Evolutionary conservation across 1,139 yeast species (phyloP).

Genomic region (Geotrichum bryndzae): DNA sequence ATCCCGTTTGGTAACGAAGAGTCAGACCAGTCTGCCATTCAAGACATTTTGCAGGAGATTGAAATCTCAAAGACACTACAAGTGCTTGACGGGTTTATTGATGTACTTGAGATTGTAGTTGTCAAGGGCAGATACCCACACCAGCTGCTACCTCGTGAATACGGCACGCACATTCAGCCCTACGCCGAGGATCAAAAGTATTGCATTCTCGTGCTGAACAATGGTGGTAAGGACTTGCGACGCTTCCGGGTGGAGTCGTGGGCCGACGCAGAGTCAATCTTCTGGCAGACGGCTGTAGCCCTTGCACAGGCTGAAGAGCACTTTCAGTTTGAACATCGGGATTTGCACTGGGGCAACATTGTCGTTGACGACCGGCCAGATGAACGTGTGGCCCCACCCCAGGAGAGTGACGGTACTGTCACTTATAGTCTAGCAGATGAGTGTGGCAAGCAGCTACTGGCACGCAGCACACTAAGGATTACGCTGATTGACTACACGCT

Average conservation of each 20-base stretch:
- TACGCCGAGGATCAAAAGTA: slow-evolving; percentile 37
- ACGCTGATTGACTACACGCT: slow-evolving; percentile 54
- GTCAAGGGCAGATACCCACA: slow-evolving; percentile 45
- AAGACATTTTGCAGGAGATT: slow-evolving; percentile 45
- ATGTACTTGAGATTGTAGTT: slow-evolving; percentile 40
- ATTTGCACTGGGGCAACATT: slow-evolving; percentile 58
- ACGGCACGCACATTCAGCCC: slow-evolving; percentile 31
- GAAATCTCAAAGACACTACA: slow-evolving; percentile 39
- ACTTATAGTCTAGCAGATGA: slow-evolving; percentile 3
- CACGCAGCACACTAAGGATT: slow-evolving; percentile 32
- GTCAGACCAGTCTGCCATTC: slow-evolving; percentile 39
- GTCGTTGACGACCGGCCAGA: slow-evolving; percentile 27
- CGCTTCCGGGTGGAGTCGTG: slow-evolving; percentile 42
- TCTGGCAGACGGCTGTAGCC: slow-evolving; percentile 46
- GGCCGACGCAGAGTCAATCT: slow-evolving; percentile 49
- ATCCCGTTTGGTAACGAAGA: slow-evolving; percentile 47
- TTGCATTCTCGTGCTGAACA: slow-evolving; percentile 42
- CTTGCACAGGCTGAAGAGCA: slow-evolving; percentile 47
- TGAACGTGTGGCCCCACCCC: neutral
- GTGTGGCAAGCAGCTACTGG: slow-evolving; percentile 16
- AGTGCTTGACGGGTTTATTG: slow-evolving; percentile 41
- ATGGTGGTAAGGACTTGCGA: slow-evolving; percentile 47
- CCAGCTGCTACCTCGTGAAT: slow-evolving; percentile 44
- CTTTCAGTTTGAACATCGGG: slow-evolving; percentile 59
- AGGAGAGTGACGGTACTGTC: neutral